These are phyloP conservation scores for Dacryopinax spathularia DNA, from an alignment of 768 basidiomycete genomes.

Conservation along the genomic window DNA sequence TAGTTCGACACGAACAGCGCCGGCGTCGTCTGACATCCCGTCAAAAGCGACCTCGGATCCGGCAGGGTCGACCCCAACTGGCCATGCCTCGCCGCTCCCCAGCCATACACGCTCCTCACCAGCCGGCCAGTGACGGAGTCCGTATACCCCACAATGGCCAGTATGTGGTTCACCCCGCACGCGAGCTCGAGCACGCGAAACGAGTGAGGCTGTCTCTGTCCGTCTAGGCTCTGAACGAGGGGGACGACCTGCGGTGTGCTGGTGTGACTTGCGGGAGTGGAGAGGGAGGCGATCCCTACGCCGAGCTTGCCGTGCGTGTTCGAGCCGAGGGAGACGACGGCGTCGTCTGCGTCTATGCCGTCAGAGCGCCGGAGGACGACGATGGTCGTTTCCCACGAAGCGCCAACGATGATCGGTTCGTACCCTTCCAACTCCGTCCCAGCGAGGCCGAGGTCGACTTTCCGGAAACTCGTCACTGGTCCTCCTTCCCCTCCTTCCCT, in stretches of 20 bases:
- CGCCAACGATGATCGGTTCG: slow-evolving; percentile 37
- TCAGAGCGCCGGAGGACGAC: slow-evolving; percentile 39
- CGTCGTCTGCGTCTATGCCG: slow-evolving; percentile 15
- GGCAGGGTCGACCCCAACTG: slow-evolving; percentile 44
- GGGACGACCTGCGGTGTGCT: neutral
- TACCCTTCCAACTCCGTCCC: slow-evolving; percentile 27
- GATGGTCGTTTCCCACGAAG: slow-evolving; percentile 77
- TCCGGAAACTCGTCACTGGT: slow-evolving; percentile 36
- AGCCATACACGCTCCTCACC: slow-evolving; percentile 38
- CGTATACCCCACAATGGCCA: neutral
- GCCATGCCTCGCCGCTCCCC: slow-evolving; percentile 76
- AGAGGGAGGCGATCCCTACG: slow-evolving; percentile 24
- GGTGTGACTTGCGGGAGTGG: neutral
- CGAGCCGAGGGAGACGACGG: slow-evolving; percentile 62
- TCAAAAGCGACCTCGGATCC: neutral
- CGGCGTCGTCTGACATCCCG: slow-evolving; percentile 3
- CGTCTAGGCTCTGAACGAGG: neutral
- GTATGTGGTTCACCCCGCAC: neutral
- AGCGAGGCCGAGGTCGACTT: slow-evolving; percentile 31
- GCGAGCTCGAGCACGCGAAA: neutral
- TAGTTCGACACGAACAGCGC: slow-evolving; percentile 24
- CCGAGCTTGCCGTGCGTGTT: slow-evolving; percentile 79
- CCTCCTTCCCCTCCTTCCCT: no score
- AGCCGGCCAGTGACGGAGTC: neutral
- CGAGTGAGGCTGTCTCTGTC: neutral